Base-by-base conservation (phyloP, 495 filamentous ascomycete species). In the Neurospora sp. region DNA sequence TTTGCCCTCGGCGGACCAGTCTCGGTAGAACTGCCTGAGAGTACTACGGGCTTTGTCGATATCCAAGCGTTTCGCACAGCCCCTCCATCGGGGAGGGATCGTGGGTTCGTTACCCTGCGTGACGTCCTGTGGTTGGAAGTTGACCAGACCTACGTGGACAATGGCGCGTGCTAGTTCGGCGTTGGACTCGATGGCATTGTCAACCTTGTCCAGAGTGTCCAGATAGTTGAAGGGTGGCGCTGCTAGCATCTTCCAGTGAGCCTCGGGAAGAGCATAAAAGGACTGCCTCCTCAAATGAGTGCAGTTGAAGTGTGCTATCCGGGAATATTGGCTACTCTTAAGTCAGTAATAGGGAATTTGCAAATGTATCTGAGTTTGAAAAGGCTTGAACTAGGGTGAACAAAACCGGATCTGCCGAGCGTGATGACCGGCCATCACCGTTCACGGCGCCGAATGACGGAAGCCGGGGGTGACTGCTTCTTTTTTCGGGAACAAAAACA, bases 1-100 rank as follows among this genome's bases (percentile, higher is more conserved):
- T 24, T 80, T 81, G 4, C 95, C 96, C 76, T 92, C 94, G 10
- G 85, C 86, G 48, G 92, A 93, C 96, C 96, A 99, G 80, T 99
- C 96, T 7, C 96, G 92, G 79, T 93, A 98, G 77, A 99, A 92
- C 79, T 99, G 96, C 28, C 94, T 87, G 70, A 99, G 85, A 8
- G 93, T 97, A 70, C 92, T 95, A 74, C 92, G 87, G 21, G 94
- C 96, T 81, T 98, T 99, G 77, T 96, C 94, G 69, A 96, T 77
- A 79, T 98, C 94, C 4, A 83, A 82, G 28, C 86, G 77, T 28
- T 88, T 94, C 6, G 94, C 89, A 40, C 85, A 83, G 15, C 87
- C 89, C 70, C 86, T 83, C 91, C 93, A 94, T 43, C 88, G 84
- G 34, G 84, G 78, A 4, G 80, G 78, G 21, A 84, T 76, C 11